A percentile compares a stretch with the other conserved stretches of the same genome.
Evolutionary conservation across 345 rosid genomes (phyloP).

Genomic region (Abelmoschus esculentus): DNA sequence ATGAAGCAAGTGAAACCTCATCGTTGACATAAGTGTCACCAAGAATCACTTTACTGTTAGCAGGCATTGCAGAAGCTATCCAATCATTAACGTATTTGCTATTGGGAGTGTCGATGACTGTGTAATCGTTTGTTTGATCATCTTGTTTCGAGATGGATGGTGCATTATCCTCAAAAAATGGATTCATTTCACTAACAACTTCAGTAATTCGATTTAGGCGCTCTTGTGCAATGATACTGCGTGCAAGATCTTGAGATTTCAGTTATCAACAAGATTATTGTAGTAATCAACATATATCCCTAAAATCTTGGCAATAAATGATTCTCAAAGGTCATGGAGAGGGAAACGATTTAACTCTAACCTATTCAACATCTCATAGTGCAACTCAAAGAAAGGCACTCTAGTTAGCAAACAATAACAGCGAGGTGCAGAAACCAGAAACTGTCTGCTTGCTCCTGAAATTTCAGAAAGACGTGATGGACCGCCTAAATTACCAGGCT

Average conservation of each 20-base stretch:
- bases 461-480: constrained; percentile 44
- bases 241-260: constrained; percentile 26
- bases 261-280: background rate
- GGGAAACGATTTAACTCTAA: constrained; percentile 22
- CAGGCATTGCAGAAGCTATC: constrained; percentile 80
- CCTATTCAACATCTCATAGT: constrained; percentile 96
- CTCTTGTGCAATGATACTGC: constrained; percentile 96
- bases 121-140: constrained; percentile 31
- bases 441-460: constrained; percentile 54
- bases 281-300: constrained; percentile 1
- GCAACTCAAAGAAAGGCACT: constrained; percentile 91
- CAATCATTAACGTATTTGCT: constrained; percentile 41
- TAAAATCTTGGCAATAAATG: constrained; percentile 10
- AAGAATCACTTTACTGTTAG: constrained; percentile 60
- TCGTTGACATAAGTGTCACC: constrained; percentile 78
- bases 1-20: constrained; percentile 45
- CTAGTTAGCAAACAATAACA: constrained; percentile 90
- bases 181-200: constrained; percentile 64
- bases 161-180: constrained; percentile 37
- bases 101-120: constrained; percentile 26
- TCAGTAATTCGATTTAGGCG: constrained; percentile 84
- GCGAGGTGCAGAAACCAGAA: constrained; percentile 94
- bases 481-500: constrained; percentile 62
- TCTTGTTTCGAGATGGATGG: constrained; percentile 36
- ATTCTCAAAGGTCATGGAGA: constrained; percentile 8